Evolutionary conservation across 75 land plant species (phyloP).

Genomic region (Cryptomeria japonica): DNA sequence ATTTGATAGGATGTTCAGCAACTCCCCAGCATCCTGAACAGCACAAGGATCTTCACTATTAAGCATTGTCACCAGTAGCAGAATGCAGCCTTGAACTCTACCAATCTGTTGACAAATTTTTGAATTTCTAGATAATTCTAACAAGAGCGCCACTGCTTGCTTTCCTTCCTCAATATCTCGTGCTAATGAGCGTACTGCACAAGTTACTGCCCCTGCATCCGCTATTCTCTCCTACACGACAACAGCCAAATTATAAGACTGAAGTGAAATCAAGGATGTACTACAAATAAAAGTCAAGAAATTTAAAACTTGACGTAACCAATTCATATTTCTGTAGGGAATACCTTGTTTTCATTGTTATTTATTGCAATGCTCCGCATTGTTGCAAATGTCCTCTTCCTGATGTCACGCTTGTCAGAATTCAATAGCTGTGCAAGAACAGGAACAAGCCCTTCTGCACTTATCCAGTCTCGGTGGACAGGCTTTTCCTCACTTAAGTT

Average conservation of each 20-base stretch:
- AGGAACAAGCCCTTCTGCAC: slow-evolving; percentile 28
- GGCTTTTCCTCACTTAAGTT: slow-evolving; percentile 20
- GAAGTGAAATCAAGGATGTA: background rate
- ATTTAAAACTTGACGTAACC: background rate
- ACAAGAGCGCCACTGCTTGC: slow-evolving; percentile 62
- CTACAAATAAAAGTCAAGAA: background rate
- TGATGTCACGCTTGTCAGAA: slow-evolving; percentile 20
- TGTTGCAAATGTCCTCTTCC: slow-evolving; percentile 24
- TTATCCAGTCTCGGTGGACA: slow-evolving; percentile 25
- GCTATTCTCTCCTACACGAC: slow-evolving; percentile 50
- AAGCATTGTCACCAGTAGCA: slow-evolving; percentile 43
- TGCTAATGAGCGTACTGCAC: slow-evolving; percentile 43
- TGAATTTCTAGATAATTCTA: slow-evolving; percentile 12
- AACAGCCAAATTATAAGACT: background rate
- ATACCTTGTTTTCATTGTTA: slow-evolving; percentile 40
- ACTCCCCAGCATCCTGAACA: slow-evolving; percentile 35
- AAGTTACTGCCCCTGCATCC: slow-evolving; percentile 33
- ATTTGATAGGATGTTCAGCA: slow-evolving; percentile 42
- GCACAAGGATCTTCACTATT: slow-evolving; percentile 45
- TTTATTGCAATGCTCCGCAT: slow-evolving; percentile 24
- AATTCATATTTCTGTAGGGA: background rate
- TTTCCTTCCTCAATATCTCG: slow-evolving; percentile 48
- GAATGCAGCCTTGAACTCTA: slow-evolving; percentile 57
- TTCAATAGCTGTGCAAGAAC: slow-evolving; percentile 38
- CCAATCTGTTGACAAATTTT: slow-evolving; percentile 46